A percentile compares a stretch with the other conserved stretches of the same genome.
phyloP scores from a whole-genome alignment of 805 yeast species.

The Isabelozyma heimii region DNA sequence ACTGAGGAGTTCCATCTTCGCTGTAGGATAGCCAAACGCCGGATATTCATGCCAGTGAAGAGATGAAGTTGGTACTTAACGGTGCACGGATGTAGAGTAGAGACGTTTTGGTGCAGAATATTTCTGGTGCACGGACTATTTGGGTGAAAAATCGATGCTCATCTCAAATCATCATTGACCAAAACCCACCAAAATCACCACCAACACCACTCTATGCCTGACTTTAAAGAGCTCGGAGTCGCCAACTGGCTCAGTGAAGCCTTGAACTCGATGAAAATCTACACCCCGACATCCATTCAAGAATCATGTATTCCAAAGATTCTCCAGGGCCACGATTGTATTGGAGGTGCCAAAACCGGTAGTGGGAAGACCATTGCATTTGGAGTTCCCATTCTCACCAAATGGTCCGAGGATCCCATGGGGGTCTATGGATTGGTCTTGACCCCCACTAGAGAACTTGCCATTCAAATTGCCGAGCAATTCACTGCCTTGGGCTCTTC shows the following conservation, averaged over 20 bases:
- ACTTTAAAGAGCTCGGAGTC: conserved; percentile 67
- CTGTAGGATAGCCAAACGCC: not conserved
- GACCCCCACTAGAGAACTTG: conserved; percentile 93
- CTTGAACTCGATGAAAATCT: conserved; percentile 75
- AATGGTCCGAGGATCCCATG: conserved; percentile 93
- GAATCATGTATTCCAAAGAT: conserved; percentile 85
- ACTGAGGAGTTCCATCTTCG: not conserved
- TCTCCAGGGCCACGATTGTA: conserved; percentile 80
- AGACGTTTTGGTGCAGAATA: no score
- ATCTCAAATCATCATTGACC: no score
- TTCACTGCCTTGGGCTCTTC: conserved; percentile 88
- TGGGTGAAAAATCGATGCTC: no score
- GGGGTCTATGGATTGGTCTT: conserved; percentile 87
- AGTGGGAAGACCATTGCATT: conserved; percentile 97
- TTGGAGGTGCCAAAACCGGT: conserved; percentile 98
- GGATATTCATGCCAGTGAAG: no score
- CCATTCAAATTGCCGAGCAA: conserved; percentile 96
- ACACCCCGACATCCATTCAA: conserved; percentile 84
- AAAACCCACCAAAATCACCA: no score
- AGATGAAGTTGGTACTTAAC: no score
- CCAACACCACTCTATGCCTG: not conserved
- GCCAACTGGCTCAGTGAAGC: conserved; percentile 87
- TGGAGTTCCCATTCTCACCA: conserved; percentile 93
- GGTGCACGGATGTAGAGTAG: no score
- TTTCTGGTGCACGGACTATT: no score